Evolutionary conservation across 140 eudicot species (phyloP), one percentile per base, ranked within the genome.

Genomic region (Stevia rebaudiana): DNA sequence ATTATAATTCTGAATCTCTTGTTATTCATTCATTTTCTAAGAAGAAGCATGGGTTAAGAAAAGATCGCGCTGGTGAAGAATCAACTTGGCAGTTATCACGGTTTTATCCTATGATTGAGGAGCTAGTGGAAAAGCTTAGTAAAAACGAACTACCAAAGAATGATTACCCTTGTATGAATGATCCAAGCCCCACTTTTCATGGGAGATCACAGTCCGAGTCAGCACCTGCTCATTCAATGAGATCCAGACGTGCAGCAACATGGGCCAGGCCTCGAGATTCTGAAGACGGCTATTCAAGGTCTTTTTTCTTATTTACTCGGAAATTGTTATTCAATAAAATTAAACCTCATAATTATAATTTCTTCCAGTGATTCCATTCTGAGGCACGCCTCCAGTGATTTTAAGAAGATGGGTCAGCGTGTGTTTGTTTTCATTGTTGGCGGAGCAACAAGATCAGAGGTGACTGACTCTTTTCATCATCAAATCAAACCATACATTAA

Each of bases 371-470:
- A 92, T 80, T 92, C 96, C 23, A 52, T 92, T 67, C 71, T 88
- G 69, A 75, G 90, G 64, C 95, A 79, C 65, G 96, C 95, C 40
- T 92, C 98, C n/a, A 92, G 94, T 71, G 98, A 92, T 69, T 79
- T 83, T 70, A 92, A 81, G 81, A 87, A 83, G 70, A 87, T 88
- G 95, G 98, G 98, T 70, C 90, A 75, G 50, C 92, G 95, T 12
- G 76, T 91, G 51, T 88, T 91, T 76, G 89, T 91, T 41, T 87
- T 91, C 53, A 88, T 91, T n/a, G 86, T 88, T 48, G 98, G 98
- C 39, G 96, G 98, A 60, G 96, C 98, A 43, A 91, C 96, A 64
- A 81, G 98, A 60, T 85, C 98, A 23, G 96, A 92, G 94, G 98
- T 83, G 71, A 18, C 22, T 24, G 8, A 22, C 41, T 8, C 16